phyloP scores from a whole-genome alignment of 2,329 filamentous ascomycete genomes.

The Exophiala dermatitidis region DNA sequence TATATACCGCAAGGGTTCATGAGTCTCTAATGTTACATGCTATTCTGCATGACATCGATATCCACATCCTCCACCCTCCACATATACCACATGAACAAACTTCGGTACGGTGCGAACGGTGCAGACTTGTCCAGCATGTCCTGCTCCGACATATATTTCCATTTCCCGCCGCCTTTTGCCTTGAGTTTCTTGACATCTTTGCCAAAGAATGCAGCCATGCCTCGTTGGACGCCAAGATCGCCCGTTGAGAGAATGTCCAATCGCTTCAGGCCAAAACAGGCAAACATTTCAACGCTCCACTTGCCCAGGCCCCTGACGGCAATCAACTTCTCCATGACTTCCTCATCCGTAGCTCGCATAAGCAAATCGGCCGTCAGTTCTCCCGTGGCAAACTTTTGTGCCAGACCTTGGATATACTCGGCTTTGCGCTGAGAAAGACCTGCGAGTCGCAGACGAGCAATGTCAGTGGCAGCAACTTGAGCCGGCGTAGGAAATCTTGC shows the following conservation, averaged over 20 bases:
- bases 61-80: constrained; percentile 81
- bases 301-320: constrained; percentile 78
- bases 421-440: constrained; percentile 92
- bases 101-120: constrained; percentile 78
- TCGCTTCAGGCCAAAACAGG: constrained; percentile 86
- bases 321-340: constrained; percentile 72
- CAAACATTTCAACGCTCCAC: constrained; percentile 98
- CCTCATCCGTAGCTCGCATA: constrained; percentile 71
- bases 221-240: constrained; percentile 86
- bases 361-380: constrained; percentile 72
- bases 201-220: constrained; percentile 82
- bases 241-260: constrained; percentile 91
- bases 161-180: constrained; percentile 71
- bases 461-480: constrained; percentile 57
- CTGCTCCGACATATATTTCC: constrained; percentile 94
- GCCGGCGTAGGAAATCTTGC: constrained; percentile 66
- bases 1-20: constrained; percentile 2
- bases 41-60: constrained; percentile 23
- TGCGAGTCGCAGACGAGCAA: constrained; percentile 68
- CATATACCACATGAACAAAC: constrained; percentile 98
- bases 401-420: constrained; percentile 83
- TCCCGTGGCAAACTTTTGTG: constrained; percentile 68
- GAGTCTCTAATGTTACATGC: constrained; percentile 3
- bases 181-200: constrained; percentile 79
- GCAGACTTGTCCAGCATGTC: constrained; percentile 82